Conservation (phyloP, 2,329 filamentous ascomycete species). For the Scortechinia acanthostroma region DNA sequence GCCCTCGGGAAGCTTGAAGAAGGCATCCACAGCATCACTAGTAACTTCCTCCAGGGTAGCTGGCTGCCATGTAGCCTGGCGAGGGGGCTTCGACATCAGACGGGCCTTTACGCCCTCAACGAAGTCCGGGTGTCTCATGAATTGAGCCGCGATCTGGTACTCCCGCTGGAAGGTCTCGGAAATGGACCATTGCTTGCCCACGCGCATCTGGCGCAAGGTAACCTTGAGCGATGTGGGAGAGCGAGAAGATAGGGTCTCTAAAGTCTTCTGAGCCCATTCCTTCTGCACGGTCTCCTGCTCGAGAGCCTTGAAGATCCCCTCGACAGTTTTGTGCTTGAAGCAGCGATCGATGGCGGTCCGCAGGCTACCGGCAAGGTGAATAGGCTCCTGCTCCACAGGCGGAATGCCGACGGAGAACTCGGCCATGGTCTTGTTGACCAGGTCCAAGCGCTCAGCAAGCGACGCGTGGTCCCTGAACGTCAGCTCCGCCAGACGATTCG, state of each 20-base stretch:
- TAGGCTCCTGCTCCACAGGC: constrained; percentile 49
- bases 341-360: constrained; percentile 79
- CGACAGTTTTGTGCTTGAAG: constrained; percentile 62
- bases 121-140: constrained; percentile 91
- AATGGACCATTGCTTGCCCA: constrained; percentile 73
- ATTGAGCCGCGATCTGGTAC: constrained; percentile 73
- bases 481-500: constrained; percentile 80
- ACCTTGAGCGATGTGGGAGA: constrained; percentile 86
- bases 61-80: constrained; percentile 70
- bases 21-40: not conserved
- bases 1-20: not conserved
- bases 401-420: constrained; percentile 86
- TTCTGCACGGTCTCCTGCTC: constrained; percentile 39
- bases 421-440: constrained; percentile 82
- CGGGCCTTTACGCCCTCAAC: constrained; percentile 80
- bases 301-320: constrained; percentile 66
- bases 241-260: constrained; percentile 67
- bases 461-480: constrained; percentile 73
- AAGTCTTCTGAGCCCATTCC: constrained; percentile 73
- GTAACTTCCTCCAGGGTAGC: constrained; percentile 42
- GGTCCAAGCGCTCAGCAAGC: constrained; percentile 52
- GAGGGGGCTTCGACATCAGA: constrained; percentile 43
- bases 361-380: constrained; percentile 60
- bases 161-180: constrained; percentile 78
- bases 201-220: constrained; percentile 73